A percentile compares a stretch with the other conserved stretches of the same genome.
These are phyloP conservation scores for Craspedostauros australis DNA, from an alignment of 108 stramenopile genomes.

Conservation along the genomic window DNA sequence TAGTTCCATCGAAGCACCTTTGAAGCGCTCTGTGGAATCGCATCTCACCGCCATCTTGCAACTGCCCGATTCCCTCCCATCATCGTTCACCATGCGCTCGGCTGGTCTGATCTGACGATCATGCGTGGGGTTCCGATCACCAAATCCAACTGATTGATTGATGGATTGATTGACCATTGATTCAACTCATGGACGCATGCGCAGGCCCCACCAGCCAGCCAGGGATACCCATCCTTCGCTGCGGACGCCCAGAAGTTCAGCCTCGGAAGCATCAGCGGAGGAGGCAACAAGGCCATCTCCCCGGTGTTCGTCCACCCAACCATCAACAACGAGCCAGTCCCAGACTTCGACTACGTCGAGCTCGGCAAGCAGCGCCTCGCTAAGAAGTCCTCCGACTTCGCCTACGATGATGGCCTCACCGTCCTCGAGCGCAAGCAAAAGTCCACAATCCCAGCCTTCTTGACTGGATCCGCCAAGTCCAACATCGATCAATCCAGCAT, in stretches of 20 bases:
- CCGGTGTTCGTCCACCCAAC: constrained; percentile 20
- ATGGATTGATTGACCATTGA: too few relatives aligned
- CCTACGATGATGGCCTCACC: constrained; percentile 53
- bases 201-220: constrained; percentile 25
- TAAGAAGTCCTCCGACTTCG: constrained; percentile 16
- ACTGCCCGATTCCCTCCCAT: too few relatives aligned
- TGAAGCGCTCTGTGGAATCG: too few relatives aligned
- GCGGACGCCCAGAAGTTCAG: constrained; percentile 18
- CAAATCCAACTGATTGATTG: too few relatives aligned
- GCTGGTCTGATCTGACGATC: too few relatives aligned
- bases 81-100: too few relatives aligned
- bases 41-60: too few relatives aligned
- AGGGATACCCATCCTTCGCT: constrained; percentile 44
- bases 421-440: constrained; percentile 51
- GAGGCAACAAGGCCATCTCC: constrained; percentile 25
- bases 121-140: too few relatives aligned
- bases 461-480: constrained; percentile 52
- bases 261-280: constrained; percentile 16
- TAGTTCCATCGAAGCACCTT: too few relatives aligned
- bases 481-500: constrained; percentile 28
- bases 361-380: constrained; percentile 28
- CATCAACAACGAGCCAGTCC: constrained; percentile 26
- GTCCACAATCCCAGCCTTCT: constrained; percentile 31
- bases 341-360: constrained; percentile 31
- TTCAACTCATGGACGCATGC: neutral